Conservation (phyloP, 108 stramenopile species). For the Asterionellopsis glacialis region DNA sequence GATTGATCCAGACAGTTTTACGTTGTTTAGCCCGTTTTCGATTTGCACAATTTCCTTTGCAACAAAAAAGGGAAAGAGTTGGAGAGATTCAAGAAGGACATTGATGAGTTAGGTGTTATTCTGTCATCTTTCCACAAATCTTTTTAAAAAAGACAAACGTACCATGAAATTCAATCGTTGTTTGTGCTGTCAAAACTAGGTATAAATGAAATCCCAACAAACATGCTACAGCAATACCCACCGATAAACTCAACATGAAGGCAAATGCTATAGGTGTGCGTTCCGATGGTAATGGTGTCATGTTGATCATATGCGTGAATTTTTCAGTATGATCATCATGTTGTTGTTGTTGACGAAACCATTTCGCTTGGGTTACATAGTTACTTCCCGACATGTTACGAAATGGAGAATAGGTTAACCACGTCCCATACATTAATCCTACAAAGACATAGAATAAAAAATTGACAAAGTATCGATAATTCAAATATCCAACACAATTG, state of each 20-base stretch:
- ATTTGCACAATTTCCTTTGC: conserved; percentile 41
- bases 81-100: too few species aligned
- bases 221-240: conserved; percentile 66
- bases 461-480: conserved; percentile 96
- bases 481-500: conserved; percentile 92
- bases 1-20: conserved; percentile 57
- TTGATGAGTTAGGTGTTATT: too few species aligned
- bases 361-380: conserved; percentile 40
- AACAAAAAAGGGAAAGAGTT: too few species aligned
- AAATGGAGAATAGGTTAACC: conserved; percentile 59
- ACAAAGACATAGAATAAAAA: conserved; percentile 77
- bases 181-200: conserved; percentile 66
- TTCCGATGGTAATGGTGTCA: conserved; percentile 56
- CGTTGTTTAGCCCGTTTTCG: conserved; percentile 29
- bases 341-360: conserved; percentile 20
- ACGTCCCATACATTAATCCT: conserved; percentile 69
- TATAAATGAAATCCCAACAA: conserved; percentile 81
- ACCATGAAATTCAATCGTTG: conserved; percentile 90
- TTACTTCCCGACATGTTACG: conserved; percentile 23
- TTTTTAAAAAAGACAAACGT: too few species aligned
- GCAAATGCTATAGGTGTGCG: conserved; percentile 58
- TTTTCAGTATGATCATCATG: not conserved
- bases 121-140: too few species aligned
- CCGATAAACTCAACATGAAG: conserved; percentile 80
- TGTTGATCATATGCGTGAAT: not conserved